phyloP scores from a whole-genome alignment of 805 yeast genomes.

The Ogataea henricii region DNA sequence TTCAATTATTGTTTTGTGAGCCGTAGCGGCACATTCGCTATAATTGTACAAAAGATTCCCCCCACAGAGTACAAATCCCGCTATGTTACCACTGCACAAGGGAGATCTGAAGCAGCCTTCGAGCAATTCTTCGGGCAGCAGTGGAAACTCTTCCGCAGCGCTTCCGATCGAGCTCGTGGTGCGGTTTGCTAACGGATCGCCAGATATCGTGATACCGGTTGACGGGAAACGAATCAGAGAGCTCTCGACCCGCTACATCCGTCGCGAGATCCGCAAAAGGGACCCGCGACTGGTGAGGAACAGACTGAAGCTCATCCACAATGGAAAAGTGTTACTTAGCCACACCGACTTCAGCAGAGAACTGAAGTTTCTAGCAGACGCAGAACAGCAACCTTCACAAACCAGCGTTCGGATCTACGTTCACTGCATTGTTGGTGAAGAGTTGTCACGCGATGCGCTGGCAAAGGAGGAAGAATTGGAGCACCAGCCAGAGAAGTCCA shows the following conservation, averaged over 20 bases:
- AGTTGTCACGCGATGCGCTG: slow-evolving; percentile 54
- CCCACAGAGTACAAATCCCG: neutral
- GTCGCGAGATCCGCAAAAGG: slow-evolving; percentile 43
- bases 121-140: neutral
- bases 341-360: slow-evolving; percentile 56
- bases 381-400: slow-evolving; percentile 15
- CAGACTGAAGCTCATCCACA: slow-evolving; percentile 65
- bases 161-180: slow-evolving; percentile 32
- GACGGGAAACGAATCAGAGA: slow-evolving; percentile 26
- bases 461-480: slow-evolving; percentile 62
- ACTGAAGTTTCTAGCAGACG: slow-evolving; percentile 33
- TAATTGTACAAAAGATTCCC: neutral
- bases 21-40: neutral
- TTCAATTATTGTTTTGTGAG: neutral
- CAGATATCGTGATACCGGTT: slow-evolving; percentile 44
- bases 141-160: neutral
- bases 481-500: slow-evolving; percentile 50
- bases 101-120: slow-evolving; percentile 2
- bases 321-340: slow-evolving; percentile 65
- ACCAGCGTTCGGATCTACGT: slow-evolving; percentile 50
- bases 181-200: slow-evolving; percentile 48
- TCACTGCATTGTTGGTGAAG: slow-evolving; percentile 80
- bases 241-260: slow-evolving; percentile 41
- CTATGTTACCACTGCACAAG: slow-evolving; percentile 1
- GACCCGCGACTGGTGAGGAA: slow-evolving; percentile 36